A percentile compares a stretch with the other conserved stretches of the same genome.
Conservation (phyloP, 257 asterid species). For the Rauvolfia tetraphylla region DNA sequence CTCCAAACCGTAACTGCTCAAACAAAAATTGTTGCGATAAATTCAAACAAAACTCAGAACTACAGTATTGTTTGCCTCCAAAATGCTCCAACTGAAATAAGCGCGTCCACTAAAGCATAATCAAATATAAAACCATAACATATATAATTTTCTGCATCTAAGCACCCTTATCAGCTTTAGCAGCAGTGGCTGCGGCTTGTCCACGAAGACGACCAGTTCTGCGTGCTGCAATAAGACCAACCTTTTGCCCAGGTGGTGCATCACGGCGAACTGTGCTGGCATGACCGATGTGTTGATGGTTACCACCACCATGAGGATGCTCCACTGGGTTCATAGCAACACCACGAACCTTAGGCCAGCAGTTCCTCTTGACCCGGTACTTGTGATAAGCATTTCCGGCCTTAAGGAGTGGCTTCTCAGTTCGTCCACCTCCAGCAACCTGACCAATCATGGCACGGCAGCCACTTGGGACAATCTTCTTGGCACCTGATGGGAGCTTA, state of each 20-base stretch:
- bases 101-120: conserved; percentile 17
- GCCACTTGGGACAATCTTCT: conserved; percentile 73
- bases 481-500: conserved; percentile 79
- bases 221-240: conserved; percentile 77
- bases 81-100: conserved; percentile 4
- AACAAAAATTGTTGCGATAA: conserved; percentile 4
- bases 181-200: conserved; percentile 67
- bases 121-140: not conserved
- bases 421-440: conserved; percentile 83
- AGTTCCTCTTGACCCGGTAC: conserved; percentile 69
- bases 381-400: conserved; percentile 81
- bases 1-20: not conserved
- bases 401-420: conserved; percentile 73
- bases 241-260: conserved; percentile 86
- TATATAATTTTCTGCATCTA: conserved; percentile 3
- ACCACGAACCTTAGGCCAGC: conserved; percentile 90
- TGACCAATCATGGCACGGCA: conserved; percentile 88
- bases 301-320: conserved; percentile 92
- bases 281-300: conserved; percentile 84
- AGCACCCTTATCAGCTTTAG: conserved; percentile 54
- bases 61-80: conserved; percentile 15
- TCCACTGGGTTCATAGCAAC: conserved; percentile 85
- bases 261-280: conserved; percentile 79
- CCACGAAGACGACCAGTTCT: conserved; percentile 85
- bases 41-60: conserved; percentile 32